Evolutionary conservation across 352 stramenopile genomes (phyloP), one percentile per base, ranked within the genome.

Genomic region (Pythium aristosporum): DNA sequence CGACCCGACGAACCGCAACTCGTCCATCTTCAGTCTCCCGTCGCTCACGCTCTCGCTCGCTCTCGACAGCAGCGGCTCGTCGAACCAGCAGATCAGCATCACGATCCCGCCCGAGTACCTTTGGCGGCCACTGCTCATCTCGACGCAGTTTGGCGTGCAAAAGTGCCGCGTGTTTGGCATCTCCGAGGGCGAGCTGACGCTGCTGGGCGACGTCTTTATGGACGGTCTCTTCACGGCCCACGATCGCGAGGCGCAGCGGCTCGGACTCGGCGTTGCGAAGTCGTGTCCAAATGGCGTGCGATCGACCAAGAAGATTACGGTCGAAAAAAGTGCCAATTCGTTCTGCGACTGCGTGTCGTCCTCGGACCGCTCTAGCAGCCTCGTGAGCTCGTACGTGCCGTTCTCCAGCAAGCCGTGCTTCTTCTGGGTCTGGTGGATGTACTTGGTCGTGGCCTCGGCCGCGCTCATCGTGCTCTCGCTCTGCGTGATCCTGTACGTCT

Each of bases 341-440:
- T 85, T 82, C 57, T 93, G 86, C 56, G 74, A 91, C 56, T 95
- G 84, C 37, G 68, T 93, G 1, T 78, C 77, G 28, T 71, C 73
- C 8, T 71, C 65, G 23, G 82, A 92, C 67, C 70, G 72, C 42
- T 88, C 80, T 59, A 77, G 64, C 42, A 90, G 71, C 30, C 61
- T 91, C n/a, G 41, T 95, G 23, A 86, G 69, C 37, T 83, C 75
- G 41, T 86, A 82, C 48, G 57, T 81, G 20, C 82, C 84, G 5
- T 83, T 89, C 63, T 76, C 74, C 12, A 67, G 73, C 65, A 90
- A 88, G 52, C 73, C 78, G 16, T 95, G 86, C 74, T 92, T 85
- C 79, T 92, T 91, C 67, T 95, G 86, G 86, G 72, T 86, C 51
- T 95, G 86, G 86, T 95, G 86, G 86, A 93, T 91, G 81, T 93